These are phyloP conservation scores for Neofusicoccum sp. DNA, from an alignment of 2,329 filamentous ascomycete genomes.

Conservation along the genomic window DNA sequence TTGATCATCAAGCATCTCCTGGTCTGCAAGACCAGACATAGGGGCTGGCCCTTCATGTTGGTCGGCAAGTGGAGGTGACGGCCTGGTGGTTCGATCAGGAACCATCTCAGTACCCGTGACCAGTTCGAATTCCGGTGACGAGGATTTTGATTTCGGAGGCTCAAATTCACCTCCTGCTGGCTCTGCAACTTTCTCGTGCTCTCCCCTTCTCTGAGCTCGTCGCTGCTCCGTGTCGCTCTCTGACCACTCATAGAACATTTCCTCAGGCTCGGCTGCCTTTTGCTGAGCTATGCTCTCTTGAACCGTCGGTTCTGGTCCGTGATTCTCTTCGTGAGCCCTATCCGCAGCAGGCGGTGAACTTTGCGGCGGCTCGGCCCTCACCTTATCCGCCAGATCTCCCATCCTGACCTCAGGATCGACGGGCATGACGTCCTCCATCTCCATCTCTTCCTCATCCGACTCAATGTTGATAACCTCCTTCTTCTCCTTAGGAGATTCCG, in stretches of 20 bases:
- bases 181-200: not conserved
- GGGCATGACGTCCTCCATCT: slow-evolving; percentile 34
- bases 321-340: not conserved
- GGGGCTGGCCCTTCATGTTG: slow-evolving; percentile 32
- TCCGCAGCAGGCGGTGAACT: not conserved
- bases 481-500: slow-evolving; percentile 38
- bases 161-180: slow-evolving; percentile 22
- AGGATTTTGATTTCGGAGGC: slow-evolving; percentile 35
- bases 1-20: slow-evolving; percentile 22
- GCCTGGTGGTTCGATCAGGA: slow-evolving; percentile 20
- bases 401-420: slow-evolving; percentile 36
- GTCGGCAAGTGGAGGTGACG: slow-evolving; percentile 18
- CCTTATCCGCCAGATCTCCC: slow-evolving; percentile 46
- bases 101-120: slow-evolving; percentile 27
- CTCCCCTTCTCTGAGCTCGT: not conserved
- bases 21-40: slow-evolving; percentile 31
- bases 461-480: slow-evolving; percentile 60
- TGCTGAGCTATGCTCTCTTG: not conserved
- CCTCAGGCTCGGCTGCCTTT: not conserved
- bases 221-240: slow-evolving; percentile 45
- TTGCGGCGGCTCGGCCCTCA: slow-evolving; percentile 42
- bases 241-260: slow-evolving; percentile 42
- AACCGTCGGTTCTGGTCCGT: not conserved
- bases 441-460: slow-evolving; percentile 51
- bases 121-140: slow-evolving; percentile 53